These are phyloP conservation scores for Eragrostis nindensis DNA, from an alignment of 176 grass and related monocot genomes.

Conservation along the genomic window DNA sequence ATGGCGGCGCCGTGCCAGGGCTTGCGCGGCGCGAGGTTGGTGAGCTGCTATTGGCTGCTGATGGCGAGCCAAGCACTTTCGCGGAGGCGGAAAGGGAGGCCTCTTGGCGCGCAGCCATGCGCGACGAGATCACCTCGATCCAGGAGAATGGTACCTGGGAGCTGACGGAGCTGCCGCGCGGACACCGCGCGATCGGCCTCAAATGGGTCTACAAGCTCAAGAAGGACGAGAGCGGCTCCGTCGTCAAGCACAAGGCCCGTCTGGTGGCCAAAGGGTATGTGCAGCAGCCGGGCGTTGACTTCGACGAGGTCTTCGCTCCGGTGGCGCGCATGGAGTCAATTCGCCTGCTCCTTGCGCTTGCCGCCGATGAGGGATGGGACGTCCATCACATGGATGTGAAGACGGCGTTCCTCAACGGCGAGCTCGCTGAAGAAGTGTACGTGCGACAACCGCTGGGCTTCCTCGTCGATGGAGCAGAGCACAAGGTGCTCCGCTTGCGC, in stretches of 20 bases:
- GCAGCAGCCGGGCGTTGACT: background rate
- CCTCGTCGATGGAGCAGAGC: rapidly evolving
- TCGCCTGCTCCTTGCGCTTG: background rate
- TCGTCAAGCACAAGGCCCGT: background rate
- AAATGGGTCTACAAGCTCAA: background rate
- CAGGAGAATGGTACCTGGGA: background rate
- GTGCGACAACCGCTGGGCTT: background rate
- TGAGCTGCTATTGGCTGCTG: background rate
- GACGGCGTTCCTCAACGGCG: background rate
- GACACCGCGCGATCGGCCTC: background rate
- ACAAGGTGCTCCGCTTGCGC: background rate
- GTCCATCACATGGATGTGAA: background rate
- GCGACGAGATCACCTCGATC: background rate
- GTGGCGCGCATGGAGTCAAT: background rate
- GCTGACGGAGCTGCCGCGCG: background rate
- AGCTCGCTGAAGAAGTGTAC: background rate
- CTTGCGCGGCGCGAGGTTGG: background rate
- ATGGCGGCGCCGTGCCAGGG: background rate
- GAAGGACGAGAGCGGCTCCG: background rate
- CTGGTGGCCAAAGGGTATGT: background rate
- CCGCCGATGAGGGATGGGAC: background rate
- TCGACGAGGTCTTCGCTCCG: background rate
- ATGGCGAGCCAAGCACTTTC: background rate
- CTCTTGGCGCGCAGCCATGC: background rate
- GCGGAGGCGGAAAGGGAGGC: background rate